Conservation (phyloP, 495 filamentous ascomycete species). For the Achaetomiella virescens region DNA sequence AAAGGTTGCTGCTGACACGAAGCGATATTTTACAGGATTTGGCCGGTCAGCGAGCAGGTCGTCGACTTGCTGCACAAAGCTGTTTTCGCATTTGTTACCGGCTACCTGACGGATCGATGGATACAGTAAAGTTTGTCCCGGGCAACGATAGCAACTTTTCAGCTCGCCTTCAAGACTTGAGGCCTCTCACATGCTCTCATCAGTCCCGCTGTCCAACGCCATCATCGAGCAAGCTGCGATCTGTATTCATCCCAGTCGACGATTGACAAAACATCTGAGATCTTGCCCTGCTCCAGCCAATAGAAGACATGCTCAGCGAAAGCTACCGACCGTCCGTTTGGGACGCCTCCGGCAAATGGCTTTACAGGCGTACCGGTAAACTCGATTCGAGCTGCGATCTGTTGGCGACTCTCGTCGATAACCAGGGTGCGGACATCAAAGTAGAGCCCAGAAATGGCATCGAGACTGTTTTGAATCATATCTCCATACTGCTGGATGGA, state of each 20-base stretch:
- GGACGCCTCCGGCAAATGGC: conserved; percentile 13
- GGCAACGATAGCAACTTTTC: no score
- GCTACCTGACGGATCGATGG: conserved; percentile 24
- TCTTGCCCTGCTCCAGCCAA: conserved; percentile 30
- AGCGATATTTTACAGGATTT: conserved; percentile 13
- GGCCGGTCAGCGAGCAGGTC: conserved; percentile 27
- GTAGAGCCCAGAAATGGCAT: conserved; percentile 23
- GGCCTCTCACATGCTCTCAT: no score
- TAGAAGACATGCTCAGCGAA: conserved; percentile 33
- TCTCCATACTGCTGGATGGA: conserved; percentile 20
- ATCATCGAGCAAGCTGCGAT: conserved; percentile 1
- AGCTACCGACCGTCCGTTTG: conserved; percentile 21
- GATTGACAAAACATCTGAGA: conserved; percentile 29
- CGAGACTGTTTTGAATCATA: conserved; percentile 24
- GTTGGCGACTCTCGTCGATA: conserved; percentile 22
- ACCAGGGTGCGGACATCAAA: conserved; percentile 21
- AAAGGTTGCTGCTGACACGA: not conserved
- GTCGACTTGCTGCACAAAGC: conserved; percentile 31
- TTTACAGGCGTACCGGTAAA: conserved; percentile 28
- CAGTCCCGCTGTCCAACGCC: no score
- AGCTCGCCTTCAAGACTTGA: no score
- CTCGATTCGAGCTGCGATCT: conserved; percentile 27
- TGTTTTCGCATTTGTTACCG: conserved; percentile 26
- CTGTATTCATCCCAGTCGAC: conserved; percentile 30
- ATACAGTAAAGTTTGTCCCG: conserved; percentile 20